These are phyloP conservation scores for Ceratocystis eucalypticola DNA, from an alignment of 2,329 filamentous ascomycete genomes.

Conservation along the genomic window DNA sequence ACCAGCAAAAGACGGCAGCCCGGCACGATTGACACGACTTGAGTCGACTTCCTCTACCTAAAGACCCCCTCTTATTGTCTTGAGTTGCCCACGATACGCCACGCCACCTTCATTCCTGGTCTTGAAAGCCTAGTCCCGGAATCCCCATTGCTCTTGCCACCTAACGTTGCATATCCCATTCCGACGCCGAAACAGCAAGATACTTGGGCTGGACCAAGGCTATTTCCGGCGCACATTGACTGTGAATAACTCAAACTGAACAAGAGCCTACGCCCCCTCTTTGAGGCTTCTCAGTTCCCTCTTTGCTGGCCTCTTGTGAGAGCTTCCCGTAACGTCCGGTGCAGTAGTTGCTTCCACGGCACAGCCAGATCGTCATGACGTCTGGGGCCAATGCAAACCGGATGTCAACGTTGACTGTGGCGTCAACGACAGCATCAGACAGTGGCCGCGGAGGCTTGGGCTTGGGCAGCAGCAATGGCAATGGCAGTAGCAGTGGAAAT, in stretches of 20 bases:
- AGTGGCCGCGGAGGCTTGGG: slow-evolving; percentile 32
- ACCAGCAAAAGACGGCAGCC: neutral
- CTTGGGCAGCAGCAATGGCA: slow-evolving; percentile 54
- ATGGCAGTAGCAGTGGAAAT: slow-evolving; percentile 35
- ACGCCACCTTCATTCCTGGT: neutral
- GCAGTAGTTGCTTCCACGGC: neutral
- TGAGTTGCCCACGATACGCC: neutral
- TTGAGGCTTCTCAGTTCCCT: neutral
- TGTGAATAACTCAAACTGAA: no score
- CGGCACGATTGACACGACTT: neutral
- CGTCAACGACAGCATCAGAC: slow-evolving; percentile 27
- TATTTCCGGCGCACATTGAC: neutral
- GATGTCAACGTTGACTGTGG: slow-evolving; percentile 45
- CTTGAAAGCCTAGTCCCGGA: neutral
- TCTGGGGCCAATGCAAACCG: slow-evolving; percentile 36
- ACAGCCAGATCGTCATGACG: slow-evolving; percentile 30
- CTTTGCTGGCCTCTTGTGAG: neutral
- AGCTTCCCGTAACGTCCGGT: neutral
- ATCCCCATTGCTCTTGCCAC: neutral
- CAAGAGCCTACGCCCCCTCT: neutral
- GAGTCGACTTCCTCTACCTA: neutral
- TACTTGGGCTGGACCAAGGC: neutral
- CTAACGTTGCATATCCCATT: neutral
- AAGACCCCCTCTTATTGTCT: neutral
- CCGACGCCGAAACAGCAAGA: neutral